phyloP scores from a whole-genome alignment of 352 stramenopile genomes.

The Phytopythium montanum region DNA sequence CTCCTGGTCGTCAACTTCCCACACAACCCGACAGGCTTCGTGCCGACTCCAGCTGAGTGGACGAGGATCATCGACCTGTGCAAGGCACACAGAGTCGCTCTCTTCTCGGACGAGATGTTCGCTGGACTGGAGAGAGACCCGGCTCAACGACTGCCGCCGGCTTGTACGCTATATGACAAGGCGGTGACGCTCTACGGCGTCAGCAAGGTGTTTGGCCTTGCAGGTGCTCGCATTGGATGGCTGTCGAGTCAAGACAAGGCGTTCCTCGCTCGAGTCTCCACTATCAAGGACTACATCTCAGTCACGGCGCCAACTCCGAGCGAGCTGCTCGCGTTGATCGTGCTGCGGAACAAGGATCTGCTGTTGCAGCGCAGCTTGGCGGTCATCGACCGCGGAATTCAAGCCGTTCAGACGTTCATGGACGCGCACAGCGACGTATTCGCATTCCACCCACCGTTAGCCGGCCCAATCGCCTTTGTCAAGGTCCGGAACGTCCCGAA shows the following conservation, averaged over 20 bases:
- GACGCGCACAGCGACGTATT: constrained; percentile 25
- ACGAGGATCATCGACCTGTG: constrained; percentile 33
- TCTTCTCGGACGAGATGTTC: constrained; percentile 79
- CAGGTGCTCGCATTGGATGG: constrained; percentile 58
- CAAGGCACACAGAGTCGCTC: constrained; percentile 22
- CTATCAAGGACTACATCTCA: constrained; percentile 69
- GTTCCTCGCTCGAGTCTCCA: constrained; percentile 27
- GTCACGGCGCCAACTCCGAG: constrained; percentile 52
- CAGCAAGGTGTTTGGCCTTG: constrained; percentile 53
- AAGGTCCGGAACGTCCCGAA: constrained; percentile 14
- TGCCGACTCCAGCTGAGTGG: constrained; percentile 32
- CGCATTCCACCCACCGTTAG: constrained; percentile 25
- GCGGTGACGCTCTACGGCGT: constrained; percentile 46
- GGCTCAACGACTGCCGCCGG: constrained; percentile 18
- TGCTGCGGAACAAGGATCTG: constrained; percentile 30
- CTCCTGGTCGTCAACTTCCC: constrained; percentile 71
- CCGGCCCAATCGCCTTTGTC: constrained; percentile 34
- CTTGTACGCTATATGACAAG: constrained; percentile 37
- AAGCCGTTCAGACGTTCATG: constrained; percentile 30
- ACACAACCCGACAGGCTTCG: constrained; percentile 64
- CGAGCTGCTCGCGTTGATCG: constrained; percentile 56
- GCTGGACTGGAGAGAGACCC: constrained; percentile 27
- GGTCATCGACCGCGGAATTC: constrained; percentile 14
- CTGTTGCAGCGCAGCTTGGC: constrained; percentile 20
- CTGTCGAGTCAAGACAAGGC: constrained; percentile 31